Evolutionary conservation across 768 basidiomycete species (phyloP), one percentile per base, ranked within the genome.

Genomic region (Lentinula edodes): DNA sequence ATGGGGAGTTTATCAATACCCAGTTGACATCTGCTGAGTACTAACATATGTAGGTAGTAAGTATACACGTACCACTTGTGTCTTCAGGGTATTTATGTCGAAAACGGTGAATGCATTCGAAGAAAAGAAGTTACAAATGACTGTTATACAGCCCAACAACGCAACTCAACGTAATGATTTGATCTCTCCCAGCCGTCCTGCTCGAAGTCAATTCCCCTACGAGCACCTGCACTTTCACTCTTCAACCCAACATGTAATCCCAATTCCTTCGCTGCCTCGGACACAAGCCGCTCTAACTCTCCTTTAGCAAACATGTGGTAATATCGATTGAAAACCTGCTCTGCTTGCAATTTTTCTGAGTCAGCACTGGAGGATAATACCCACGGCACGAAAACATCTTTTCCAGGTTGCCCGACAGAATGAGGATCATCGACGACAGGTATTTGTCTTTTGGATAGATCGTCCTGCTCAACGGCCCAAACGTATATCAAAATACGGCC

Each of bases 391-490:
- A 94, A 87, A 1, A 95, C 93, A 70, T 97, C 94, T 67, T 84
- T 83, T 32, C 88, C 61, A 46, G 48, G 18, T 38, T 41, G n/a
- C 38, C 6, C 34, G 3, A 66, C 64, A n/a, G 60, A 63, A 1
- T 43, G 52, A 1, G 60, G 36, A 13, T 68, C 67, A 32, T 75
- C 67, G 7, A 72, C 69, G 7, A 65, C 66, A 1, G 79, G 74
- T 38, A 96, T 85, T 62, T 71, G 76, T 38, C 95, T 83, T 70
- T 91, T 95, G 1, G 93, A 95, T 6, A 86, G 74, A 34, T 84
- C 82, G 61, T 96, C 93, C 75, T 99, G 97, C 67, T 98, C 94
- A 62, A 90, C 83, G 0, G 96, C 95, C 97, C 97, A 99, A 38
- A 98, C 97, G 66, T 97, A 97, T 64, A 98, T 88, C 59, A 99